Evolutionary conservation across 495 filamentous ascomycete genomes (phyloP).

Genomic region (Neurospora sp.): DNA sequence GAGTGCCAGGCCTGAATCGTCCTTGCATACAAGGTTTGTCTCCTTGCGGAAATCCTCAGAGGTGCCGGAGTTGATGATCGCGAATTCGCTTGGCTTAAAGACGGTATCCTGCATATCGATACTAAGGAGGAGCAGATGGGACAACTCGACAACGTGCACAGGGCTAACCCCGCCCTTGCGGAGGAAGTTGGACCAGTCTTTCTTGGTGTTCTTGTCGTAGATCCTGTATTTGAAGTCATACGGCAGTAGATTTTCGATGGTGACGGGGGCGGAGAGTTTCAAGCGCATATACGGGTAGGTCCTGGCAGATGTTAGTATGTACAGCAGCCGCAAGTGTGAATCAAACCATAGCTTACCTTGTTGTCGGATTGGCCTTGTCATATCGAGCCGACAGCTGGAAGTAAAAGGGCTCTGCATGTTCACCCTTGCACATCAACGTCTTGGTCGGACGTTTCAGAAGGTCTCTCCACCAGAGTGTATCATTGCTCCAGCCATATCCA

Average conservation of each 20-base stretch:
- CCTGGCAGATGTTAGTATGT: slow-evolving; percentile 32
- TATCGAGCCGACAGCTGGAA: slow-evolving; percentile 86
- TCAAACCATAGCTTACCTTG: slow-evolving; percentile 38
- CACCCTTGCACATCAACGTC: slow-evolving; percentile 78
- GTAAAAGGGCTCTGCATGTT: slow-evolving; percentile 81
- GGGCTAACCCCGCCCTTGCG: slow-evolving; percentile 93
- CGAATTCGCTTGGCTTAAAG: slow-evolving; percentile 91
- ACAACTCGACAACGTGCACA: slow-evolving; percentile 92
- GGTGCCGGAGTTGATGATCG: slow-evolving; percentile 84
- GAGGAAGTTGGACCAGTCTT: slow-evolving; percentile 97
- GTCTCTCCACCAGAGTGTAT: slow-evolving; percentile 86
- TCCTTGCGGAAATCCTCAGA: slow-evolving; percentile 86
- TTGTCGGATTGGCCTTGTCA: slow-evolving; percentile 70
- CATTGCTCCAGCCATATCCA: slow-evolving; percentile 87
- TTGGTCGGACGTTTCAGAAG: slow-evolving; percentile 71
- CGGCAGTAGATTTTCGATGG: slow-evolving; percentile 88
- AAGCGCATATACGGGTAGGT: slow-evolving; percentile 92
- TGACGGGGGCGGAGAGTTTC: slow-evolving; percentile 80
- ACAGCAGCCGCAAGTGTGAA: no score
- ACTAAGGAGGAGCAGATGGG: slow-evolving; percentile 83
- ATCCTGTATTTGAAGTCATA: slow-evolving; percentile 99
- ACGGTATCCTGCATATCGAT: slow-evolving; percentile 93
- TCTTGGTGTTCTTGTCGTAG: slow-evolving; percentile 94
- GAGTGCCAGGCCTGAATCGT: slow-evolving; percentile 67
- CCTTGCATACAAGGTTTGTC: slow-evolving; percentile 66